phyloP scores from a whole-genome alignment of 257 asterid species.

The Nicotiana undulata region DNA sequence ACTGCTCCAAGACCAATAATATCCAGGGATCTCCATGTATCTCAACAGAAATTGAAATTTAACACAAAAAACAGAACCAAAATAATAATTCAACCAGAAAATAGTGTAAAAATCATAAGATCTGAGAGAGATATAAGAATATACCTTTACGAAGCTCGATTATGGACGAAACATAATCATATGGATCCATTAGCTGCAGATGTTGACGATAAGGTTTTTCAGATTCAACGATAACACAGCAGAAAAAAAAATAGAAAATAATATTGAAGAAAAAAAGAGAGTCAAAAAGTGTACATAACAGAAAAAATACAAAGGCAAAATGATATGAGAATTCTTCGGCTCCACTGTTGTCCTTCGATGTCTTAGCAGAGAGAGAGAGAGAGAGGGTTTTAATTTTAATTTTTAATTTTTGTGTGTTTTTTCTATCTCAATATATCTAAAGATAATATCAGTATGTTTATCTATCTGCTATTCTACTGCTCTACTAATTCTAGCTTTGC shows the following conservation, averaged over 20 bases:
- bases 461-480: background rate
- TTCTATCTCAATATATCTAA: background rate
- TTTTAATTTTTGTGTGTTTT: background rate
- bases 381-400: background rate
- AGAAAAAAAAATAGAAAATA: background rate
- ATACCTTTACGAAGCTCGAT: conserved; percentile 56
- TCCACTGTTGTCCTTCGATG: conserved; percentile 1
- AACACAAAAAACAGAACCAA: background rate
- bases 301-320: conserved; percentile 6
- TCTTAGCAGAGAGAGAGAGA: conserved; percentile 10
- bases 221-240: conserved; percentile 19
- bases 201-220: conserved; percentile 14
- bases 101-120: background rate
- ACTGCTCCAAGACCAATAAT: conserved; percentile 18
- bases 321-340: conserved; percentile 14
- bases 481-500: background rate
- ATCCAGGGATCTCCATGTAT: conserved; percentile 39
- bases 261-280: background rate
- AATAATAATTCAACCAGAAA: background rate
- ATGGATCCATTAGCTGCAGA: conserved; percentile 40
- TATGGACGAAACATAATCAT: conserved; percentile 37
- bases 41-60: conserved; percentile 10
- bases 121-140: background rate
- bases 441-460: background rate
- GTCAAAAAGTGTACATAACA: background rate